phyloP scores from a whole-genome alignment of 345 rosid genomes.

The Eucalyptus fibrosa region DNA sequence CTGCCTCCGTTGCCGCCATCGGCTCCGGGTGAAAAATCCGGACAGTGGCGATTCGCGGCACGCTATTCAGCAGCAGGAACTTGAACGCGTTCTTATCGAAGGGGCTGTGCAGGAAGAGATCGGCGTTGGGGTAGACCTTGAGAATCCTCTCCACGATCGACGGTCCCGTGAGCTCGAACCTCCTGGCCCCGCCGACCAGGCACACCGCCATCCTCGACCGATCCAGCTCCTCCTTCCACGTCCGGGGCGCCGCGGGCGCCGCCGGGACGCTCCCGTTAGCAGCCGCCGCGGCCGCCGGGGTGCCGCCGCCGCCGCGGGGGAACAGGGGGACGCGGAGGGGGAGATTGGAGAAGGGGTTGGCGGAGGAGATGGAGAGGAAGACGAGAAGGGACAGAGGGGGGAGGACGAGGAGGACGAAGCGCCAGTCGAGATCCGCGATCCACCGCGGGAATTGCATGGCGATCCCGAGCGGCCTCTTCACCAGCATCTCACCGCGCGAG shows the following conservation, averaged over 20 bases:
- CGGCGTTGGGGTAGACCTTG: constrained; percentile 60
- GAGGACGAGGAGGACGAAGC: not conserved
- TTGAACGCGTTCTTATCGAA: constrained; percentile 56
- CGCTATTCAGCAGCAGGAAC: constrained; percentile 40
- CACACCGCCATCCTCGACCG: constrained; percentile 73
- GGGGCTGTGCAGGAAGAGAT: constrained; percentile 77
- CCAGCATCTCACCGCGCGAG: not conserved
- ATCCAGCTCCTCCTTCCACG: not conserved
- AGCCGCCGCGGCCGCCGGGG: not conserved
- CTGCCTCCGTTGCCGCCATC: constrained; percentile 36
- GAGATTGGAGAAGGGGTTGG: not conserved
- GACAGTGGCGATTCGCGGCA: constrained; percentile 60
- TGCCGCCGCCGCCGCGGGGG: not conserved
- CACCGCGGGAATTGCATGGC: not conserved
- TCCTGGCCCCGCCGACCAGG: constrained; percentile 92
- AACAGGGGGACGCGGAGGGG: not conserved
- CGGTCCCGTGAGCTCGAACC: constrained; percentile 89
- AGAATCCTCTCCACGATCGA: constrained; percentile 69
- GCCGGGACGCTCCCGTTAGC: not conserved
- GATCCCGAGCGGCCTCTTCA: not conserved
- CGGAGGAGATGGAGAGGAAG: not conserved
- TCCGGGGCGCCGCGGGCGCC: not conserved
- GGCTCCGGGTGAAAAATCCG: constrained; percentile 47
- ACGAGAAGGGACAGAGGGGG: not conserved
- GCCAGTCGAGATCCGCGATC: not conserved